phyloP scores from a whole-genome alignment of 164 flowering plant species.

The Stephania yunnanensis region DNA sequence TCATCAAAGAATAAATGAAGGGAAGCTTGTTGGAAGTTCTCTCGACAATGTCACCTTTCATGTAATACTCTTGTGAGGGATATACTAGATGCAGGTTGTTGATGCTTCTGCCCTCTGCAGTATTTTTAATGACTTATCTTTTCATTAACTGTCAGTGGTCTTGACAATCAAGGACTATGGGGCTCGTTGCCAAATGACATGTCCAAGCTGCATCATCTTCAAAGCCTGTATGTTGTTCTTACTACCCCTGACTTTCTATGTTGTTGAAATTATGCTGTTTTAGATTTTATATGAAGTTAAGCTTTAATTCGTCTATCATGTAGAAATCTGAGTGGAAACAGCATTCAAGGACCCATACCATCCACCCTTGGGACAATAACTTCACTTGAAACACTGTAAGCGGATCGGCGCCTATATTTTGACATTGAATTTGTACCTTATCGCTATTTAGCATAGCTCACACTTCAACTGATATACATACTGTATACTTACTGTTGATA shows the following conservation, averaged over 20 bases:
- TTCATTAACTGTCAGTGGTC: slow-evolving; percentile 44
- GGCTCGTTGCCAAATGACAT: slow-evolving; percentile 80
- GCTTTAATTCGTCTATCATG: neutral
- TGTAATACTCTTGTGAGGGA: neutral
- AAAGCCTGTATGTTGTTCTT: slow-evolving; percentile 58
- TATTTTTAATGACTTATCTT: neutral
- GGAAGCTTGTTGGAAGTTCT: neutral
- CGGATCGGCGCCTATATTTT: slow-evolving; percentile 9
- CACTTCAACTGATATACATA: neutral
- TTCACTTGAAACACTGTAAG: slow-evolving; percentile 66
- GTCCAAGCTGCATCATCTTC: slow-evolving; percentile 64
- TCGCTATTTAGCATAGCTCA: neutral
- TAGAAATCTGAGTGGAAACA: slow-evolving; percentile 88
- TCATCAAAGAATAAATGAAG: neutral
- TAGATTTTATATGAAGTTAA: neutral
- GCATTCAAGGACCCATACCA: slow-evolving; percentile 77
- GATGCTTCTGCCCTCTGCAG: neutral
- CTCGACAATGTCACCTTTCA: neutral
- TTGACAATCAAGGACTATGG: slow-evolving; percentile 88
- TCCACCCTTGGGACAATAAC: slow-evolving; percentile 61
- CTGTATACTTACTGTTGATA: neutral
- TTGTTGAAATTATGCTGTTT: slow-evolving; percentile 3
- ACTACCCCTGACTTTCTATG: slow-evolving; percentile 3
- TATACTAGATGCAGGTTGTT: neutral
- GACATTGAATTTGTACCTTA: neutral